phyloP scores from a whole-genome alignment of 2,329 filamentous ascomycete genomes.

The Sporothrix pseudoabietina region DNA sequence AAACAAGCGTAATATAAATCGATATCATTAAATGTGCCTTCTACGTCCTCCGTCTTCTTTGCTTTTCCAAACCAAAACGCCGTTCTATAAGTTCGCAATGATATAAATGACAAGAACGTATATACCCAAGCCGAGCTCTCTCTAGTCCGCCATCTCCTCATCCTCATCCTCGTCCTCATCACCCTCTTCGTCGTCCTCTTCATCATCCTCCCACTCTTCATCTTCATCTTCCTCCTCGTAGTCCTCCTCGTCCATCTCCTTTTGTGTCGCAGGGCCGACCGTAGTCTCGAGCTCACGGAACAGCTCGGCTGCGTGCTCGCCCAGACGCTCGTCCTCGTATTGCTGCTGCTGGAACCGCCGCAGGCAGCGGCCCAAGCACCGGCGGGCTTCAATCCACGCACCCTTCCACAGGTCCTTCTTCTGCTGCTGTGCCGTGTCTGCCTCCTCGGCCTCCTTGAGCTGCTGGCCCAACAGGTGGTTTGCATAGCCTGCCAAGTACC shows the following conservation, averaged over 20 bases:
- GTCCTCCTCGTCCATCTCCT: constrained; percentile 54
- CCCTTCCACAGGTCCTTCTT: constrained; percentile 55
- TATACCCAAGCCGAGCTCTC: not conserved
- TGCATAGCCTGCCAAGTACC: constrained; percentile 96
- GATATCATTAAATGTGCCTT: not conserved
- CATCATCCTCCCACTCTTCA: constrained; percentile 50
- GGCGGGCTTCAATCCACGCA: constrained; percentile 72
- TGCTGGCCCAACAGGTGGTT: constrained; percentile 77
- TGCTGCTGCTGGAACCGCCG: constrained; percentile 76
- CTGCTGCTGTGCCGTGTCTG: not conserved
- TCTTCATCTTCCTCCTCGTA: constrained; percentile 57
- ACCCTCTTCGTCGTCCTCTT: constrained; percentile 57
- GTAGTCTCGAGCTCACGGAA: constrained; percentile 64
- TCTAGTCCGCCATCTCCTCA: constrained; percentile 37
- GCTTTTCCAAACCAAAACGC: constrained; percentile 25
- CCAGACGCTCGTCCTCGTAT: constrained; percentile 81
- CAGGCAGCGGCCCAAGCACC: constrained; percentile 81
- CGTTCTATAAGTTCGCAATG: constrained; percentile 18
- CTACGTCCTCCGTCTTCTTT: not conserved
- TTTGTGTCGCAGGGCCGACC: constrained; percentile 61
- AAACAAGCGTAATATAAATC: not conserved
- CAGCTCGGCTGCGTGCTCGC: constrained; percentile 74
- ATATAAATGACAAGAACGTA: not conserved
- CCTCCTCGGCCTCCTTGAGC: constrained; percentile 47
- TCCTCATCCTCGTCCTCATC: constrained; percentile 50